These are phyloP conservation scores for Stromatinia cepivora DNA, from an alignment of 2,329 filamentous ascomycete species.

Conservation along the genomic window DNA sequence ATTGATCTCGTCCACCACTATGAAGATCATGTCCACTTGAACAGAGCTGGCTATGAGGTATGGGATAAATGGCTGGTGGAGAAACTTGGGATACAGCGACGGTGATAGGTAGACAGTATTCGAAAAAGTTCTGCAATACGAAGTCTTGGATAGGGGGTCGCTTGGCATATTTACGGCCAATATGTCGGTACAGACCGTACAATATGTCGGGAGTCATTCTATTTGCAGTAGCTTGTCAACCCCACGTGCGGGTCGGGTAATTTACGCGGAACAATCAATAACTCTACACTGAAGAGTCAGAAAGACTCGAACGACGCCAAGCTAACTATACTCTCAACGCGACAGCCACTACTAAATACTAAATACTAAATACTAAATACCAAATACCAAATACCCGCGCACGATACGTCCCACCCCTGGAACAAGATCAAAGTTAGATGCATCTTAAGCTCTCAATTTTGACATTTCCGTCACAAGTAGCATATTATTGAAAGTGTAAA, in stretches of 20 bases:
- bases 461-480: no score
- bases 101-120: not conserved
- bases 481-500: no score
- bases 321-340: no score
- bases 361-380: no score
- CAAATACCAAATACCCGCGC: no score
- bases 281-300: not conserved
- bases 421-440: no score
- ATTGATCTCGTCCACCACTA: conserved; percentile 7
- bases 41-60: conserved; percentile 27
- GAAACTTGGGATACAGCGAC: conserved; percentile 13
- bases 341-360: no score
- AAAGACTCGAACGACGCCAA: not conserved
- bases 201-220: not conserved
- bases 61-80: conserved; percentile 25
- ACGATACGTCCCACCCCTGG: no score
- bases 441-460: no score
- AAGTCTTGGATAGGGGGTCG: not conserved
- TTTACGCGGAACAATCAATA: no score
- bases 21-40: conserved; percentile 29
- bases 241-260: not conserved
- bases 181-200: not conserved
- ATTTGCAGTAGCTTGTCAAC: not conserved
- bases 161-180: not conserved
- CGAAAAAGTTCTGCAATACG: not conserved